Base-by-base conservation (phyloP, 805 yeast genomes). In the Grigorovia yakushimaensis region DNA sequence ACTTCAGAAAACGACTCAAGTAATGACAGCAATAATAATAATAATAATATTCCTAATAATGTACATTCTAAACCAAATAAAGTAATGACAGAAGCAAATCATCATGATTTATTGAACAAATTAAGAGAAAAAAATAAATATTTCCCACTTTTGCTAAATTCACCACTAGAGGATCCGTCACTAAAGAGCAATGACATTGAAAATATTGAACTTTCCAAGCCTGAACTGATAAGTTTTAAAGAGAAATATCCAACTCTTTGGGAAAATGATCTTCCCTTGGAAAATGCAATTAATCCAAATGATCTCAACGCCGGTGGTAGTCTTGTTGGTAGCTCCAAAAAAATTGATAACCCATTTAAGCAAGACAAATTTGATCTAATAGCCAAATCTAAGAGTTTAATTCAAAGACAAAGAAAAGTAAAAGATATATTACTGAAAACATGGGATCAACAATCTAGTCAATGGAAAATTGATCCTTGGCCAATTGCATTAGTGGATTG, bases 401-500 rank as follows among this genome's bases (percentile, higher is more conserved):
- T 42, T n/a, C 35, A 42, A 24, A 33, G 37, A n/a, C 37, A 33
- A 33, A 33, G 37, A 15, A 11, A 27, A 18, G 19, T 41, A 6
- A 33, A 27, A 9, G 42, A 38, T n/a, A 24, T 44, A 13, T n/a
- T 44, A 17, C 4, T 18, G 30, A 62, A 56, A 23, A 68, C 78
- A 3, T 78, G 81, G 80, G 46, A 53, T 5, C 57, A 55, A 41
- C 56, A 57, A 18, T 17, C 27, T 15, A 22, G 47, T 46, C 39
- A 33, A 4, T 22, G 22, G 47, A 47, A 44, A 27, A 48, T 21
- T 22, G 41, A 27, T 19, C 41, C 24, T 13, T 76, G 79, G 80
- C 73, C 78, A 5, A 63, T 76, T 4, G 69, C 77, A 2, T 42
- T 72, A 18, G 64, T 78, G 5, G 83, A 78, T 49, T 63, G 79